Conservation (phyloP, 352 stramenopile genomes). For the Pythium scleroteichum region DNA sequence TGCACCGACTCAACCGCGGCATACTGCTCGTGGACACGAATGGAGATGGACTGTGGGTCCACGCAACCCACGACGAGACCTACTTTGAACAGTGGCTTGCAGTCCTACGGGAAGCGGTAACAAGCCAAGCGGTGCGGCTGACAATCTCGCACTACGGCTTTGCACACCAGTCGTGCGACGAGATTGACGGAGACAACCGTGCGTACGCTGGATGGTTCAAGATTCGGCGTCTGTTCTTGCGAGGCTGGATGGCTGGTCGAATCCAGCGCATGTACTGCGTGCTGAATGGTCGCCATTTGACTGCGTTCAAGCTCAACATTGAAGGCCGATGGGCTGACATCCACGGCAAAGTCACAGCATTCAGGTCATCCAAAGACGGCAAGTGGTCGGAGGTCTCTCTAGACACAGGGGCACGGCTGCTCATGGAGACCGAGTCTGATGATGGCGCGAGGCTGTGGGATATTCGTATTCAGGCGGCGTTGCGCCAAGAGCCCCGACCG, state of each 20-base stretch:
- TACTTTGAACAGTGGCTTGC: slow-evolving; percentile 45
- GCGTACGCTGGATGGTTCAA: slow-evolving; percentile 37
- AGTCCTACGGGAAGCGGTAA: slow-evolving; percentile 25
- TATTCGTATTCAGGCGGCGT: slow-evolving; percentile 14
- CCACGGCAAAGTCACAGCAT: slow-evolving; percentile 29
- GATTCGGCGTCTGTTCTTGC: slow-evolving; percentile 20
- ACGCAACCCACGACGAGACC: slow-evolving; percentile 31
- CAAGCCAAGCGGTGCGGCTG: slow-evolving; percentile 5
- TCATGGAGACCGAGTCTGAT: slow-evolving; percentile 1
- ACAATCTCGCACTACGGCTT: slow-evolving; percentile 24
- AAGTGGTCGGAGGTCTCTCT: slow-evolving; percentile 33
- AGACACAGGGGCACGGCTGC: slow-evolving; percentile 3
- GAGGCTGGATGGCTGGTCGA: slow-evolving; percentile 21
- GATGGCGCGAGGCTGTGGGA: slow-evolving; percentile 18
- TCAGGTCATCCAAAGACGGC: slow-evolving; percentile 11
- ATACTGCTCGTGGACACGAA: slow-evolving; percentile 36
- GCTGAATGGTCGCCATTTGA: slow-evolving; percentile 31
- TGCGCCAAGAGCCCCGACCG: slow-evolving; percentile 11
- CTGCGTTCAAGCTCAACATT: slow-evolving; percentile 41
- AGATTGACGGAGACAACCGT: no score
- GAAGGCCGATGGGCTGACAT: slow-evolving; percentile 43
- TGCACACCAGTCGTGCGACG: slow-evolving; percentile 18
- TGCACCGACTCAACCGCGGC: slow-evolving; percentile 46
- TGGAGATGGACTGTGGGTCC: slow-evolving; percentile 37
- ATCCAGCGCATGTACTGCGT: slow-evolving; percentile 37